A percentile compares a stretch with the other conserved stretches of the same genome.
Evolutionary conservation across 495 filamentous ascomycete genomes (phyloP).

Genomic region (Podospora australis): DNA sequence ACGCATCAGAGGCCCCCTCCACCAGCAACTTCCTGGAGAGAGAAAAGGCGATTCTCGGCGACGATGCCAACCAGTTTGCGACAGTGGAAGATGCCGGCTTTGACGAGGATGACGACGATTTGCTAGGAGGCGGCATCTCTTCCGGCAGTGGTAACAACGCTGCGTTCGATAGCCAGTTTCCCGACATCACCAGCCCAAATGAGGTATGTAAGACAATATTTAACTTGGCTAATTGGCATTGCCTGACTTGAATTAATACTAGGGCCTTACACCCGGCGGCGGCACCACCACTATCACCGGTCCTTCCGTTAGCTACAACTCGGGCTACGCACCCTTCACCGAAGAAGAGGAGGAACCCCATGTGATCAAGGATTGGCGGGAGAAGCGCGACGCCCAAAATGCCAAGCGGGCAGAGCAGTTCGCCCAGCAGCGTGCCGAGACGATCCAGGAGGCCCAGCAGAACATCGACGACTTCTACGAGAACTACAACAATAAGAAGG

Average conservation of each 20-base stretch:
- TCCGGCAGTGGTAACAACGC: conserved; percentile 56
- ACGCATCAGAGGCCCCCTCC: conserved; percentile 36
- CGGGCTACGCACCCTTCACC: conserved; percentile 49
- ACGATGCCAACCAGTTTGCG: conserved; percentile 87
- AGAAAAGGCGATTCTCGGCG: conserved; percentile 81
- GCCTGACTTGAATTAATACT: conserved; percentile 17
- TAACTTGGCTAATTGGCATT: not conserved
- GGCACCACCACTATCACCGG: conserved; percentile 91
- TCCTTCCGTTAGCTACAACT: conserved; percentile 61
- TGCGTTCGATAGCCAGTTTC: conserved; percentile 80
- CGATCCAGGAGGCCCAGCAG: conserved; percentile 74
- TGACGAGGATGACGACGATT: conserved; percentile 66
- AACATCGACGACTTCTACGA: conserved; percentile 99
- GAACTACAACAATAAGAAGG: conserved; percentile 95
- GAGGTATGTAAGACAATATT: conserved; percentile 54
- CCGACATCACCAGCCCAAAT: conserved; percentile 70
- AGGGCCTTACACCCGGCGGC: conserved; percentile 81
- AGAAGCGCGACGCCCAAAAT: conserved; percentile 70
- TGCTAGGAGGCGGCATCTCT: conserved; percentile 59
- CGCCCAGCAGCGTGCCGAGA: conserved; percentile 68
- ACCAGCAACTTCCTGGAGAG: conserved; percentile 81
- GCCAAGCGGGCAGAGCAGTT: conserved; percentile 73
- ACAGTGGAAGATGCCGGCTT: conserved; percentile 64
- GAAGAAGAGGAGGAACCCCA: conserved; percentile 77
- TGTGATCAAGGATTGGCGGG: conserved; percentile 86